A percentile compares a stretch with the other conserved stretches of the same genome.
Evolutionary conservation across 2,329 filamentous ascomycete genomes (phyloP).

Genomic region (Mollisiaceae sp.): DNA sequence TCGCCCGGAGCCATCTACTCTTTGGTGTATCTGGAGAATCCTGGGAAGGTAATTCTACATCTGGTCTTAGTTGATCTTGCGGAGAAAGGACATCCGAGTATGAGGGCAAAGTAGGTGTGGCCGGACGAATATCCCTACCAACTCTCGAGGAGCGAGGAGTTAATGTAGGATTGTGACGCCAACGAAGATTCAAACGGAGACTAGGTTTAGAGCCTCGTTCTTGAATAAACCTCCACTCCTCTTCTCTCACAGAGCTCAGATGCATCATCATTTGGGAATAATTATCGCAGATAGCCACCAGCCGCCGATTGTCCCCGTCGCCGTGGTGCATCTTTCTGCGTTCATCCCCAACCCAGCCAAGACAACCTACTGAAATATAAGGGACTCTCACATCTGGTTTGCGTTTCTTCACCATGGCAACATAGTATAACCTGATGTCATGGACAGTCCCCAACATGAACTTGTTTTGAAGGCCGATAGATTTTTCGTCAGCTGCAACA

Average conservation of each 20-base stretch:
- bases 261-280: constrained; percentile 30
- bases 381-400: constrained; percentile 21
- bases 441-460: constrained; percentile 32
- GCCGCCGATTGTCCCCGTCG: constrained; percentile 28
- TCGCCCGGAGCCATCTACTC: background rate
- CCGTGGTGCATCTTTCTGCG: constrained; percentile 27
- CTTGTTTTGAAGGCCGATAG: constrained; percentile 31
- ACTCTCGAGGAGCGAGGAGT: background rate
- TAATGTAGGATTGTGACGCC: background rate
- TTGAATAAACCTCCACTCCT: constrained; percentile 31
- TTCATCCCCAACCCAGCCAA: constrained; percentile 33
- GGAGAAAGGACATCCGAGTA: background rate
- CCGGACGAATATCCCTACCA: background rate
- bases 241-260: constrained; percentile 23
- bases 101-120: background rate
- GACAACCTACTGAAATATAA: constrained; percentile 33
- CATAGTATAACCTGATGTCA: constrained; percentile 34
- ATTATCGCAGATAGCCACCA: constrained; percentile 31
- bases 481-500: constrained; percentile 34
- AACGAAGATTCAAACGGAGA: constrained; percentile 15
- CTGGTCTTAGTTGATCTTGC: background rate
- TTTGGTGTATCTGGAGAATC: background rate
- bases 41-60: background rate
- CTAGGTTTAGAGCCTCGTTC: constrained; percentile 17
- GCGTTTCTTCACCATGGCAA: constrained; percentile 10